phyloP scores from a whole-genome alignment of 176 grass and related monocot genomes.

The Elymus sibiricus region DNA sequence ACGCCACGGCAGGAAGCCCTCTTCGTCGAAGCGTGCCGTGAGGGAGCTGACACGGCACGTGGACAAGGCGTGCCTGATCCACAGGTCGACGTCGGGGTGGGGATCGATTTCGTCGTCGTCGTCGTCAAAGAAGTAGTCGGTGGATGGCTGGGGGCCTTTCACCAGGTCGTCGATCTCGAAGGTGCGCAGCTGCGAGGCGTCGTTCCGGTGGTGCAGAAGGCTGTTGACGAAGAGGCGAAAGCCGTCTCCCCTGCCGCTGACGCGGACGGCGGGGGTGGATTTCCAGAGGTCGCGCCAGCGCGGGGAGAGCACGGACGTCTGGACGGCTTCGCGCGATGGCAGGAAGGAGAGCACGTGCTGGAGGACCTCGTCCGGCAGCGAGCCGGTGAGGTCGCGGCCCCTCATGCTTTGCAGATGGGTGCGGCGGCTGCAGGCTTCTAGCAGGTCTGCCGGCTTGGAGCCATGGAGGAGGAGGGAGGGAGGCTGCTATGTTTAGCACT shows the following conservation, averaged over 20 bases:
- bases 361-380: not conserved
- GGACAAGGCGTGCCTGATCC: not conserved
- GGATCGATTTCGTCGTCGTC: not conserved
- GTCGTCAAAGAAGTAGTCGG: not conserved
- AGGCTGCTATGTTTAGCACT: not conserved
- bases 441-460: not conserved
- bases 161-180: not conserved
- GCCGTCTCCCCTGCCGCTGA: not conserved
- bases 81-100: not conserved
- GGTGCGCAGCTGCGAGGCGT: not conserved
- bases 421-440: not conserved
- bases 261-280: not conserved
- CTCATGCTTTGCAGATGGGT: not conserved
- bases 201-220: not conserved
- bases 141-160: not conserved
- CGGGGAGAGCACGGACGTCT: not conserved
- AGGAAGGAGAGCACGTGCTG: slow-evolving; percentile 13
- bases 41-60: not conserved
- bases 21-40: not conserved
- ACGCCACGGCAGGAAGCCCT: not conserved
- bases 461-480: not conserved
- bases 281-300: slow-evolving; percentile 8
- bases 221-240: not conserved
- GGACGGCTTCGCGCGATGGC: not conserved
- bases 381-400: not conserved